These are phyloP conservation scores for Sonneratia alba DNA, from an alignment of 345 rosid species.

Conservation along the genomic window DNA sequence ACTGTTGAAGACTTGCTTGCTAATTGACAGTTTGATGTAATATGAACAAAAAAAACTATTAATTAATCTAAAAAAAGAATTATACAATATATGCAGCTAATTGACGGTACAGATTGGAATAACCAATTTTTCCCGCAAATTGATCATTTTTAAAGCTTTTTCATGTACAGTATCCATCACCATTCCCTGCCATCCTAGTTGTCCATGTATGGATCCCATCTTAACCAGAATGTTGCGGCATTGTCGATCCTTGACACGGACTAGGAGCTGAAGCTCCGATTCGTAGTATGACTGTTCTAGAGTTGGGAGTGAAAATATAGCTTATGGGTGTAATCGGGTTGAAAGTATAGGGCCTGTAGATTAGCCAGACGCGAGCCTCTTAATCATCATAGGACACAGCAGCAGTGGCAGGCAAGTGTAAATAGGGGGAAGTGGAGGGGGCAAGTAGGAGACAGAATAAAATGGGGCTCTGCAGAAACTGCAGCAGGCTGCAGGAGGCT, in stretches of 20 bases:
- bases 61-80: not conserved
- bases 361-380: too few species aligned
- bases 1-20: not conserved
- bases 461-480: conserved; percentile 15
- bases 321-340: too few species aligned
- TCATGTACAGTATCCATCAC: not conserved
- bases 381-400: conserved; percentile 26
- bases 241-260: too few species aligned
- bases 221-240: not conserved
- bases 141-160: not conserved
- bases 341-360: too few species aligned
- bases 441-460: conserved; percentile 27
- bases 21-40: not conserved
- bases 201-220: not conserved
- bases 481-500: conserved; percentile 15
- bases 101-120: not conserved
- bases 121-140: not conserved
- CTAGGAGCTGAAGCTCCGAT: not conserved
- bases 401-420: conserved; percentile 50
- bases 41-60: not conserved
- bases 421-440: conserved; percentile 51
- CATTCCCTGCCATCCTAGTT: not conserved
- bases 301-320: conserved; percentile 9
- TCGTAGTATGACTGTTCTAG: not conserved
- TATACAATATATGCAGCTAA: not conserved